These are phyloP conservation scores for Chaetothyriales sp. DNA, from an alignment of 2,329 filamentous ascomycete genomes.

Conservation along the genomic window DNA sequence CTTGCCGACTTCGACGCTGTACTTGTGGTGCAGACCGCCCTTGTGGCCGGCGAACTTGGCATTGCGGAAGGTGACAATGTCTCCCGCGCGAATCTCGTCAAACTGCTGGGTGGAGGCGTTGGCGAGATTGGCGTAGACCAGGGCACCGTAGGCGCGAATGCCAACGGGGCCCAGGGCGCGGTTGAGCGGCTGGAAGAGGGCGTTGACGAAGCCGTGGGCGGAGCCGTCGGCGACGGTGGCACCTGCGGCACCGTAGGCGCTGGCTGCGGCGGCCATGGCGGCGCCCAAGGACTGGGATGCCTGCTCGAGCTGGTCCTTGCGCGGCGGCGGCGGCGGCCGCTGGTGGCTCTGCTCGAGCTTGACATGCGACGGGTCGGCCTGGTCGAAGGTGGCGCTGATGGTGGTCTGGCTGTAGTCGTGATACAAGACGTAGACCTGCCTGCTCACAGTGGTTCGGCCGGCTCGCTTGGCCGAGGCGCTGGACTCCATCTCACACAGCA, in stretches of 20 bases:
- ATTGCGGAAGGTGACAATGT: conserved; percentile 86
- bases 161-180: conserved; percentile 72
- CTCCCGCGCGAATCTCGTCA: conserved; percentile 85
- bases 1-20: conserved; percentile 74
- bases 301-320: conserved; percentile 85
- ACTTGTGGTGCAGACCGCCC: conserved; percentile 90
- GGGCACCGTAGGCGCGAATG: conserved; percentile 75
- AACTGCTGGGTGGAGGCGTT: conserved; percentile 83
- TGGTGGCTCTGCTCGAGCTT: conserved; percentile 77
- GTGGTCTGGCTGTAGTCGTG: conserved; percentile 94
- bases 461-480: conserved; percentile 55
- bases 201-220: conserved; percentile 60
- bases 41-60: conserved; percentile 91
- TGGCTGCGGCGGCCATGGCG: conserved; percentile 54
- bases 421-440: conserved; percentile 77
- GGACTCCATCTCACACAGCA: conserved; percentile 72
- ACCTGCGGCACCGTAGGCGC: conserved; percentile 58
- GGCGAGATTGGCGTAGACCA: conserved; percentile 88
- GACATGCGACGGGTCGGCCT: conserved; percentile 57
- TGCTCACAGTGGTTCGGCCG: conserved; percentile 58
- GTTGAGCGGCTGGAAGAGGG: conserved; percentile 60
- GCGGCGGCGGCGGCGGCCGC: conserved; percentile 61
- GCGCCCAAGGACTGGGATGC: conserved; percentile 70
- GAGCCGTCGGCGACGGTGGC: conserved; percentile 68
- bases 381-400: conserved; percentile 66